Evolutionary conservation across 345 rosid species (phyloP).

Genomic region (Pseudoturritis turrita): DNA sequence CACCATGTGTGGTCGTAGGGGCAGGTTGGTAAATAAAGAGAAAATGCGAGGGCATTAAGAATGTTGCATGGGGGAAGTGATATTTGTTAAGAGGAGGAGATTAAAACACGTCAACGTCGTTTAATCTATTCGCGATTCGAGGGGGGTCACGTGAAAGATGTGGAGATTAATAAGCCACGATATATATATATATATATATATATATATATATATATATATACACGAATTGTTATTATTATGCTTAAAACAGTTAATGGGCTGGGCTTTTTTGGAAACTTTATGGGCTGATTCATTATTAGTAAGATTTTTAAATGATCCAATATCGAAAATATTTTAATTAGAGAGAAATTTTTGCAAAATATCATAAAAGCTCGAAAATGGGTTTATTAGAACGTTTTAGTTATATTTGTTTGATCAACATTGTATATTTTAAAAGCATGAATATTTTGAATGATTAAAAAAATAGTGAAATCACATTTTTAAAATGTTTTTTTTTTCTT

Average conservation of each 20-base stretch:
- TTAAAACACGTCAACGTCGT: conserved; percentile 23
- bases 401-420: too few relatives aligned
- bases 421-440: too few relatives aligned
- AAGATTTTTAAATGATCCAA: background rate
- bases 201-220: too few relatives aligned
- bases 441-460: too few relatives aligned
- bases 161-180: conserved; percentile 32
- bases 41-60: conserved; percentile 1
- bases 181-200: too few relatives aligned
- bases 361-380: too few relatives aligned
- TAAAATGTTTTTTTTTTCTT: too few relatives aligned
- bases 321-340: too few relatives aligned
- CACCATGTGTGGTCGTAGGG: background rate
- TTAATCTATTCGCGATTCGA: conserved; percentile 21
- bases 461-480: too few relatives aligned
- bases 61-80: conserved; percentile 26
- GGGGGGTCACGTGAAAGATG: conserved; percentile 23
- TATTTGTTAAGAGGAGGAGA: conserved; percentile 22
- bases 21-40: background rate
- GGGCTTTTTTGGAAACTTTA: background rate
- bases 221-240: background rate
- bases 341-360: too few relatives aligned
- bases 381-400: too few relatives aligned
- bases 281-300: background rate
- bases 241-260: background rate